phyloP scores from a whole-genome alignment of 306 rosid species.

The Fagus crenata region DNA sequence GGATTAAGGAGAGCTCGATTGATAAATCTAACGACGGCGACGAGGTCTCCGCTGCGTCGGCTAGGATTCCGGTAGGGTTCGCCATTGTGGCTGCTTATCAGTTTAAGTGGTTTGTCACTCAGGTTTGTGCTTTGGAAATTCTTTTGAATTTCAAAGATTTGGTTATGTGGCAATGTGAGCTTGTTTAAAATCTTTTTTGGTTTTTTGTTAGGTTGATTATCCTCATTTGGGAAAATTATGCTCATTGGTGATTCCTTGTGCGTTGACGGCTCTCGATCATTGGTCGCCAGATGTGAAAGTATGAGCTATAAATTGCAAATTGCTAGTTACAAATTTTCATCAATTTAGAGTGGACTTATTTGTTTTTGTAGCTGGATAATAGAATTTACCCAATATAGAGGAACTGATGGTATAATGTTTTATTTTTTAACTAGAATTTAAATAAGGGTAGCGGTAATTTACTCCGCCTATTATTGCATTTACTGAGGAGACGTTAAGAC shows the following conservation, averaged over 20 bases:
- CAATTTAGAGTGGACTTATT: too few relatives aligned
- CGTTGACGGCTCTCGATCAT: slow-evolving; percentile 79
- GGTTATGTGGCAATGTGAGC: slow-evolving; percentile 15
- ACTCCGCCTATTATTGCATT: too few relatives aligned
- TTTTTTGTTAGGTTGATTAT: slow-evolving; percentile 58
- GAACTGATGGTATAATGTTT: too few relatives aligned
- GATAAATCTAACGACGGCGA: slow-evolving; percentile 59
- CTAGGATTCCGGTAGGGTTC: slow-evolving; percentile 69
- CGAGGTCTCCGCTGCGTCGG: slow-evolving; percentile 80
- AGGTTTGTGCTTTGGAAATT: slow-evolving; percentile 46
- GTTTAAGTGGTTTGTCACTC: slow-evolving; percentile 85
- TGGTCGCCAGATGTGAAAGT: slow-evolving; percentile 95
- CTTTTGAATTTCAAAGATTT: slow-evolving; percentile 9
- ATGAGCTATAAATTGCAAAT: slow-evolving; percentile 12
- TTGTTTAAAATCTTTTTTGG: slow-evolving; percentile 11
- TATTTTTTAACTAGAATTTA: too few relatives aligned
- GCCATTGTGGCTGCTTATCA: slow-evolving; percentile 77
- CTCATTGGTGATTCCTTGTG: slow-evolving; percentile 81
- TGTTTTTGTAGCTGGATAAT: too few relatives aligned
- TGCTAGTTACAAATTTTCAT: too few relatives aligned
- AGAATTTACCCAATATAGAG: too few relatives aligned
- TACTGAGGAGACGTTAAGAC: too few relatives aligned
- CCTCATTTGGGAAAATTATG: slow-evolving; percentile 76
- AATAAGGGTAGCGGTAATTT: too few relatives aligned
- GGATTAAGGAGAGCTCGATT: slow-evolving; percentile 69